phyloP scores from a whole-genome alignment of 495 filamentous ascomycete species.

The Neurospora sp. region DNA sequence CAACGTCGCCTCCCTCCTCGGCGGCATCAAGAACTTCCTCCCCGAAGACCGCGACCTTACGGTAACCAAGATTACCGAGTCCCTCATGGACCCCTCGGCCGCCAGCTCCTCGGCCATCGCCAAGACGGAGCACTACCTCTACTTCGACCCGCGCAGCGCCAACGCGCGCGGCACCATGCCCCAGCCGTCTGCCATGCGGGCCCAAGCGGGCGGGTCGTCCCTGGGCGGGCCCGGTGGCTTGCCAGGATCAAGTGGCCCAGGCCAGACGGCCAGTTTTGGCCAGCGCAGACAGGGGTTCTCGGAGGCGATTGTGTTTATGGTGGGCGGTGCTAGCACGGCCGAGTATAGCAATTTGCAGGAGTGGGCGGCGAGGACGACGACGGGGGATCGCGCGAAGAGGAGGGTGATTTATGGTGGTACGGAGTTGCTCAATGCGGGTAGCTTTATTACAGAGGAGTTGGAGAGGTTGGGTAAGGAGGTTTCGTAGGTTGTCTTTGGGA shows the following conservation, averaged over 20 bases:
- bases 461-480: slow-evolving; percentile 58
- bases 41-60: slow-evolving; percentile 93
- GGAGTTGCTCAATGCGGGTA: slow-evolving; percentile 80
- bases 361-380: slow-evolving; percentile 71
- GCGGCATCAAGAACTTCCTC: slow-evolving; percentile 98
- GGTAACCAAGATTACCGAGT: slow-evolving; percentile 94
- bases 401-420: slow-evolving; percentile 94
- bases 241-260: slow-evolving; percentile 38
- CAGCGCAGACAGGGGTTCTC: slow-evolving; percentile 88
- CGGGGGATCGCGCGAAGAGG: slow-evolving; percentile 45
- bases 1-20: slow-evolving; percentile 90
- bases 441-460: slow-evolving; percentile 76
- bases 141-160: slow-evolving; percentile 90
- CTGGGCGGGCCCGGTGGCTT: slow-evolving; percentile 28
- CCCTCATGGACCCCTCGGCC: slow-evolving; percentile 89
- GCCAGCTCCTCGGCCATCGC: slow-evolving; percentile 87
- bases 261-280: slow-evolving; percentile 81
- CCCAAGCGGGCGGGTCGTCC: slow-evolving; percentile 14
- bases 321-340: slow-evolving; percentile 96
- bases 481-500: slow-evolving; percentile 8
- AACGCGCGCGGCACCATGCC: slow-evolving; percentile 60
- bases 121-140: slow-evolving; percentile 97
- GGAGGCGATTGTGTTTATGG: slow-evolving; percentile 93
- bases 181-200: slow-evolving; percentile 27
- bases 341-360: slow-evolving; percentile 98